Base-by-base conservation (phyloP, 2,329 filamentous ascomycete species). In the Cercospora sp. region DNA sequence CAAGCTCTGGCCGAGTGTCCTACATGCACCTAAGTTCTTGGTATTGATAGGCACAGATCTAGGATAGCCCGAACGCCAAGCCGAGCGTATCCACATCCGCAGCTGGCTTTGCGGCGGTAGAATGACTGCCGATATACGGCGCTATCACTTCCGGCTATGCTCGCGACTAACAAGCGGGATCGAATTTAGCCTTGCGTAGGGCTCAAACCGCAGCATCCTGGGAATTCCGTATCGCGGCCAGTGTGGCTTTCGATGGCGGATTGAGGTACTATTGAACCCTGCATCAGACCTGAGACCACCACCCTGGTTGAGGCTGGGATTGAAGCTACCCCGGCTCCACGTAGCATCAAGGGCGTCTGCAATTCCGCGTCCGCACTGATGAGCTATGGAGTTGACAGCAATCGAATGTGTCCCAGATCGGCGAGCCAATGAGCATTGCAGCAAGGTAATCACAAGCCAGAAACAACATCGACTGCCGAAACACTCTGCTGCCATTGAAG, bases 1-100 rank as follows among this genome's bases (percentile, higher is more conserved):
- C 63, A 60, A 45, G 63, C 57, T 60, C 59, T 60, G 57, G 16
- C 13, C 39, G 28, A 51, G 57, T 30, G 48, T 7, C 48, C 60
- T 64, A 28, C 48, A 12, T 28, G 48, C 48, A 55, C 48, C 48
- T 55, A 55, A 28, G 12, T 30, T 55, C 48, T 28, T 26, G 12
- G 48, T 26, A 55, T 23, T 26, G 48, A 55, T 55, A 55, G 48
- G 48, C 48, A 28, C 23, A 16, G 12, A 55, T 55, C 10, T 9
- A 16, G 48, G 26, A 28, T 30, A 8, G 23, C 20, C 23, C 48
- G 48, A 55, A n/a, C 48, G 48, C 48, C 23, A 55, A 26, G 48
- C 48, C 48, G 20, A 16, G 20, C 20, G 48, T 9, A n/a, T 13
- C 16, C 23, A n/a, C 23, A 10, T n/a, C 26, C 26, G 23, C 23